Conservation (phyloP, 139 green algal genomes). For the Mesostigma viride region DNA sequence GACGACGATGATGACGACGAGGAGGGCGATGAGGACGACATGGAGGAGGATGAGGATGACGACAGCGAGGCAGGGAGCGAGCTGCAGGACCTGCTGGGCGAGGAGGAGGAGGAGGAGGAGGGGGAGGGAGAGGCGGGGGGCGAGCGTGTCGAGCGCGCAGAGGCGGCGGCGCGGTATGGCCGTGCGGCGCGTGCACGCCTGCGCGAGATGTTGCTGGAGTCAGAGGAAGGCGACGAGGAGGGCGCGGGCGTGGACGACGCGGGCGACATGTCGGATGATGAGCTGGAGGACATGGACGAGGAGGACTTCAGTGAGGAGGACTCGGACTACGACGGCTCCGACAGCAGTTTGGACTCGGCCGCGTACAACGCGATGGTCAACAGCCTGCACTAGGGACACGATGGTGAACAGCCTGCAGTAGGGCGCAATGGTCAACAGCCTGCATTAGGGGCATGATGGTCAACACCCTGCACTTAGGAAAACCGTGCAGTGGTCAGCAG, state of each 20-base stretch:
- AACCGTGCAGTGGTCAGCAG: too few relatives aligned
- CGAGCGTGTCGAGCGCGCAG: background rate
- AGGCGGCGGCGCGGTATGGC: constrained; percentile 11
- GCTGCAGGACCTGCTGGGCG: background rate
- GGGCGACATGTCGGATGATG: background rate
- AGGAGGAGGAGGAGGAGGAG: background rate
- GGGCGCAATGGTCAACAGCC: too few relatives aligned
- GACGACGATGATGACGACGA: constrained; percentile 16
- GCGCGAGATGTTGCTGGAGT: too few relatives aligned
- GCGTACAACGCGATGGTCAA: too few relatives aligned
- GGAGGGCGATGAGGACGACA: constrained; percentile 6
- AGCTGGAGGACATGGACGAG: constrained; percentile 12
- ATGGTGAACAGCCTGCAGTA: too few relatives aligned
- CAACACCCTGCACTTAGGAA: too few relatives aligned
- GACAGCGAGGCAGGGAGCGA: background rate
- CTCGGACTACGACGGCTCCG: constrained; percentile 7
- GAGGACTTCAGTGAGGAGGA: constrained; percentile 11
- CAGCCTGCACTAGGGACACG: too few relatives aligned
- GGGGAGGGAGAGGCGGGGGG: constrained; percentile 12
- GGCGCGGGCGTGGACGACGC: background rate
- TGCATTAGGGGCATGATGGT: too few relatives aligned
- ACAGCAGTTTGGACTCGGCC: too few relatives aligned
- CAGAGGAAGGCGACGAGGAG: constrained; percentile 33
- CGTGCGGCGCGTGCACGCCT: constrained; percentile 26
- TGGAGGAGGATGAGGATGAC: constrained; percentile 9